Conservation (phyloP, 495 filamentous ascomycete genomes). For the Penicillium waksmanii region DNA sequence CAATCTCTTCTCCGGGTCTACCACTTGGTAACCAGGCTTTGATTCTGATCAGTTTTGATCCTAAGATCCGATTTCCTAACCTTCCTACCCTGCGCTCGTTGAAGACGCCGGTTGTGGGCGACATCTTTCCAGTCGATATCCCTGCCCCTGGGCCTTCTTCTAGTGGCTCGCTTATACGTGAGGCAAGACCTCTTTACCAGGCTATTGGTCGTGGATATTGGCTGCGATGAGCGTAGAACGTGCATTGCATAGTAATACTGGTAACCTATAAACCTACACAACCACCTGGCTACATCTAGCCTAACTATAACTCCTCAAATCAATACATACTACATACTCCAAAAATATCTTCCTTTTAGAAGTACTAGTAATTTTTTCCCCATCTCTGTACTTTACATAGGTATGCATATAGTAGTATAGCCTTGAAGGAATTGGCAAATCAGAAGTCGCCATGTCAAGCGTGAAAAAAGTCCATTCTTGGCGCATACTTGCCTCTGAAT, state of each 20-base stretch:
- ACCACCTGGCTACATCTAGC: not conserved
- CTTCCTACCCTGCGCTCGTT: constrained; percentile 18
- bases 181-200: constrained; percentile 40
- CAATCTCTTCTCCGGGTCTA: constrained; percentile 57
- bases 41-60: constrained; percentile 68
- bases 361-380: too few relatives aligned
- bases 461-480: too few relatives aligned
- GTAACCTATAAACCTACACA: not conserved
- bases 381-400: too few relatives aligned
- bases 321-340: too few relatives aligned
- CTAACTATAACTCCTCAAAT: too few relatives aligned
- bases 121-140: constrained; percentile 10
- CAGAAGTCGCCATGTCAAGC: not conserved
- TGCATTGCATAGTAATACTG: not conserved
- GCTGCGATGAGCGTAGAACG: constrained; percentile 25
- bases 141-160: not conserved
- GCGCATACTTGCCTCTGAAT: too few relatives aligned
- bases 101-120: constrained; percentile 12
- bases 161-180: constrained; percentile 33
- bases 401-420: too few relatives aligned
- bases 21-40: constrained; percentile 48
- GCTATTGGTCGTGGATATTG: constrained; percentile 43
- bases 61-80: constrained; percentile 47
- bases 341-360: too few relatives aligned
- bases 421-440: too few relatives aligned